These are phyloP conservation scores for Davidsoniella virescens DNA, from an alignment of 2,329 filamentous ascomycete genomes.

Conservation along the genomic window DNA sequence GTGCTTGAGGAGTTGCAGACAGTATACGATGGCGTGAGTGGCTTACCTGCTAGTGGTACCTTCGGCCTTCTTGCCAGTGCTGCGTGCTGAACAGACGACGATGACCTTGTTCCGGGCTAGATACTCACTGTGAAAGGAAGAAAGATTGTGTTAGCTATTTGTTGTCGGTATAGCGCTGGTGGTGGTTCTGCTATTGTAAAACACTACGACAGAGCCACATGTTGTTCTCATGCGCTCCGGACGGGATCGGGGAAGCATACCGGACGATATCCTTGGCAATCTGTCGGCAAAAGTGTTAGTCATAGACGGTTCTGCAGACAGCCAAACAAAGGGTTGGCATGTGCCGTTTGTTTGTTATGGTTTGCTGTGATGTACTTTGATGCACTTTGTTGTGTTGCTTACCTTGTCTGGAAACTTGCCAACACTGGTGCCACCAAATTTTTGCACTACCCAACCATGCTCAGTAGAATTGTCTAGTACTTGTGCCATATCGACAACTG, in stretches of 20 bases:
- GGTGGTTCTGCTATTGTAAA: background rate
- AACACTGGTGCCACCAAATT: constrained; percentile 89
- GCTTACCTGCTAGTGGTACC: constrained; percentile 89
- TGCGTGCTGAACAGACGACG: constrained; percentile 89
- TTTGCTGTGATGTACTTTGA: constrained; percentile 10
- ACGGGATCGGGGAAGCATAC: constrained; percentile 17
- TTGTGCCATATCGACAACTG: constrained; percentile 3
- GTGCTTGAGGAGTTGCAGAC: no score
- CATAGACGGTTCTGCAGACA: background rate
- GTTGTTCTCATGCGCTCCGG: no score
- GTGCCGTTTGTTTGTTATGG: background rate
- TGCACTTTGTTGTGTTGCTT: constrained; percentile 16
- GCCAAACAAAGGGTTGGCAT: background rate
- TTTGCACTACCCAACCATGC: constrained; percentile 71
- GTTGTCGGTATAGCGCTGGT: background rate
- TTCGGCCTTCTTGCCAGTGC: constrained; percentile 82
- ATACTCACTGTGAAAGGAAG: constrained; percentile 12
- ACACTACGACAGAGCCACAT: no score
- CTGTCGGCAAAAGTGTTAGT: constrained; percentile 15
- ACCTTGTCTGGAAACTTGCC: constrained; percentile 75
- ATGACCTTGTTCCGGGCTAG: constrained; percentile 60
- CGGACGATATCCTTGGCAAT: constrained; percentile 29
- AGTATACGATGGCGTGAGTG: constrained; percentile 11
- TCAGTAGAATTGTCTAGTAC: constrained; percentile 20
- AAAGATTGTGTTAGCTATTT: constrained; percentile 5